Evolutionary conservation across 192 early-diverging fungal species (phyloP).

Genomic region (Backusella liffmaniae): DNA sequence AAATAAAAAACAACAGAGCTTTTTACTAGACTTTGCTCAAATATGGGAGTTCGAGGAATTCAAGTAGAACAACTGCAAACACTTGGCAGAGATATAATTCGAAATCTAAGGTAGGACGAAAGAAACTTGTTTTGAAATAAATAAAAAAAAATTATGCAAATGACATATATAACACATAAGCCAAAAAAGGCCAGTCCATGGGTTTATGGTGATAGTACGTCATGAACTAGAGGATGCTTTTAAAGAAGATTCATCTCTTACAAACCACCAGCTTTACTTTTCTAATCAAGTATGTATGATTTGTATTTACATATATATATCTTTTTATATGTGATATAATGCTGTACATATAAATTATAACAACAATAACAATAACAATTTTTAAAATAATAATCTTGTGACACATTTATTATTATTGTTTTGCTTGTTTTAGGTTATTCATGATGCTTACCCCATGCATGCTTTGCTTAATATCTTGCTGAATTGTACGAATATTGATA

Average conservation of each 20-base stretch:
- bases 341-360: background rate
- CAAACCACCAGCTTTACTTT: constrained; percentile 29
- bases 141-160: constrained; percentile 1
- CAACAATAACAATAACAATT: background rate
- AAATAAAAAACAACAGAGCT: constrained; percentile 30
- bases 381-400: background rate
- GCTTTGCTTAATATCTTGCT: constrained; percentile 65
- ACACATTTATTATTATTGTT: background rate
- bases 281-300: constrained; percentile 32
- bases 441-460: constrained; percentile 73
- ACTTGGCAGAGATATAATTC: constrained; percentile 21
- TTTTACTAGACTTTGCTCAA: constrained; percentile 65
- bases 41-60: constrained; percentile 60
- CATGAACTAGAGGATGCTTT: constrained; percentile 16
- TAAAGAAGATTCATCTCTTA: background rate
- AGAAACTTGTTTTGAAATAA: background rate
- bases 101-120: background rate
- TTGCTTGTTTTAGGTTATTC: constrained; percentile 48
- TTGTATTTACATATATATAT: background rate
- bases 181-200: constrained; percentile 48
- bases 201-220: constrained; percentile 60
- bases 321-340: background rate
- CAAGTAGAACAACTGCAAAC: constrained; percentile 54
- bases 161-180: constrained; percentile 14
- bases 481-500: constrained; percentile 54